Conservation (phyloP, 2,329 filamentous ascomycete genomes). For the Talaromyces sp. region DNA sequence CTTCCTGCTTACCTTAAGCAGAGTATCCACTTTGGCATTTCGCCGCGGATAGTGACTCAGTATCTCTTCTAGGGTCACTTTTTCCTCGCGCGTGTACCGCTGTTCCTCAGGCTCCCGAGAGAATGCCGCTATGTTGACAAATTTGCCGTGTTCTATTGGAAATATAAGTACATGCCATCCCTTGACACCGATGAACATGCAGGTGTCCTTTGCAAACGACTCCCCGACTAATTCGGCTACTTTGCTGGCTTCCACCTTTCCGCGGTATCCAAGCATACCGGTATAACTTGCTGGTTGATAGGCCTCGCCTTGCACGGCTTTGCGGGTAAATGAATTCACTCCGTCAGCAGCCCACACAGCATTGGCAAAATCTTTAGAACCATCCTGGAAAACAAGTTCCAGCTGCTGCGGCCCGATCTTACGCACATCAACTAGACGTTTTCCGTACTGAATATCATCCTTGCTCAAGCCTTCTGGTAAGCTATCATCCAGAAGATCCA, state of each 20-base stretch:
- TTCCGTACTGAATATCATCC: constrained; percentile 13
- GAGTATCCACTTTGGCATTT: neutral
- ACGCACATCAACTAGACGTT: constrained; percentile 3
- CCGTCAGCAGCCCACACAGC: constrained; percentile 14
- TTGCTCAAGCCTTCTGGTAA: constrained; percentile 5
- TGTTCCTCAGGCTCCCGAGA: constrained; percentile 9
- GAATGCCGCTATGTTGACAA: constrained; percentile 14
- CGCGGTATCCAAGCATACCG: constrained; percentile 13
- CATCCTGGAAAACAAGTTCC: constrained; percentile 11
- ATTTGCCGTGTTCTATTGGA: constrained; percentile 11
- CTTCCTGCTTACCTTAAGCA: constrained; percentile 9
- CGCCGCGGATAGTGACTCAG: constrained; percentile 9
- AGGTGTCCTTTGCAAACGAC: constrained; percentile 7
- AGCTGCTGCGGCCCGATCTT: constrained; percentile 8
- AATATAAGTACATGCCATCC: constrained; percentile 16
- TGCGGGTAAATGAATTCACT: constrained; percentile 12
- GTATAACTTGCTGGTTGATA: constrained; percentile 9
- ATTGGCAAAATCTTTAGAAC: constrained; percentile 6
- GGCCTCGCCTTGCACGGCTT: constrained; percentile 10
- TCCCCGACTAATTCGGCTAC: constrained; percentile 10
- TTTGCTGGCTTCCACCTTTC: constrained; percentile 8
- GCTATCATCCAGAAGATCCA: constrained; percentile 11
- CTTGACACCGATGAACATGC: constrained; percentile 13
- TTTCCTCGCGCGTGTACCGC: constrained; percentile 12
- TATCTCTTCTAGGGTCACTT: constrained; percentile 12